These are phyloP conservation scores for Aspergillus haitiensis DNA, from an alignment of 495 filamentous ascomycete genomes.

Conservation along the genomic window DNA sequence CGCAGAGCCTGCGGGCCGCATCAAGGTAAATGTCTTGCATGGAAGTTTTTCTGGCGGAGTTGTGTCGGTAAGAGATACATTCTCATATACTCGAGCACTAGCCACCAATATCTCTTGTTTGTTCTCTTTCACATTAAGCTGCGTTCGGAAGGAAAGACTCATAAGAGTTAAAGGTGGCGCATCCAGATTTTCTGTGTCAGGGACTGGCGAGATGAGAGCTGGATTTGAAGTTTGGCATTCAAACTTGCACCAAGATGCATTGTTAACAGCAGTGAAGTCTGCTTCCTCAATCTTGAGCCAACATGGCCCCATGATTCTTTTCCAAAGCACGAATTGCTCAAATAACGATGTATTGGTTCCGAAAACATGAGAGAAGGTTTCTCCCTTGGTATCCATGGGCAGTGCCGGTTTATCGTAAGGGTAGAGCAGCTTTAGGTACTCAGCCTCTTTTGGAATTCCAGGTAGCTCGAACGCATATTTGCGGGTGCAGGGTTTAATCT, in stretches of 20 bases:
- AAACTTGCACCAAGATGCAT: constrained; percentile 95
- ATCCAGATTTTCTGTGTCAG: constrained; percentile 75
- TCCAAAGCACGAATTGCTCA: constrained; percentile 97
- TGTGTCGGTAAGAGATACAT: constrained; percentile 83
- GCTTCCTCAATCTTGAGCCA: constrained; percentile 88
- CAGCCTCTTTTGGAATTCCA: constrained; percentile 79
- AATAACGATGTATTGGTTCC: constrained; percentile 92
- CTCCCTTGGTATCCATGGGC: constrained; percentile 68
- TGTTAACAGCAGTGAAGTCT: constrained; percentile 80
- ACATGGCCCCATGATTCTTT: constrained; percentile 97
- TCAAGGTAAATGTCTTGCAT: constrained; percentile 85
- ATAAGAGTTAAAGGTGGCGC: constrained; percentile 88
- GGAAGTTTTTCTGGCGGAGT: constrained; percentile 84
- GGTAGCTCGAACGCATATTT: constrained; percentile 96
- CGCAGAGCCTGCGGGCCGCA: constrained; percentile 72
- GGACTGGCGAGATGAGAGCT: constrained; percentile 63
- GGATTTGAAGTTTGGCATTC: constrained; percentile 82
- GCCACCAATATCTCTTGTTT: constrained; percentile 93
- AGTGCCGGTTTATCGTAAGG: constrained; percentile 78
- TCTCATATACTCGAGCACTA: constrained; percentile 88
- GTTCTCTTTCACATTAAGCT: constrained; percentile 88
- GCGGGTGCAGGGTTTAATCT: constrained; percentile 83
- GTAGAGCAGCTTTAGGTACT: constrained; percentile 93
- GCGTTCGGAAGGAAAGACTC: constrained; percentile 86
- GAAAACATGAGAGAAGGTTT: constrained; percentile 94